Evolutionary conservation across 768 basidiomycete species (phyloP), one percentile per base, ranked within the genome.

Genomic region (Polyporus arcularius): DNA sequence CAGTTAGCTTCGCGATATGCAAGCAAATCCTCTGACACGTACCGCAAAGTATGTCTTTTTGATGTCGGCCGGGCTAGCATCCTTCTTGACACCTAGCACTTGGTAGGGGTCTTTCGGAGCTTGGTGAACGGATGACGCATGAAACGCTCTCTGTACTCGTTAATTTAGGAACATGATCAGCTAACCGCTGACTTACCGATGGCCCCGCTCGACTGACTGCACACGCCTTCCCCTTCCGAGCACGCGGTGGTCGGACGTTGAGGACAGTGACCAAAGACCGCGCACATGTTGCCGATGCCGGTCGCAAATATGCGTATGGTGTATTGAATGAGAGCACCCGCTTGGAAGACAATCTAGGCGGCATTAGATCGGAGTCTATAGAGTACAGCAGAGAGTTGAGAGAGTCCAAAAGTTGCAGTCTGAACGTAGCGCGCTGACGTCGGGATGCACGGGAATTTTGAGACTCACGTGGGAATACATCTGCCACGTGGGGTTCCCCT

Each of bases 41-140:
- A 97, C 96, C 71, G 91, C 82, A 75, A 98, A 99, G 76, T 99
- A 99, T 2, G 85, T 84, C 78, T 98, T 98, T 85, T 99, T 99
- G 70, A 99, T 98, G 66, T 98, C 94, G 21, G 89, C 84, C 30
- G 86, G 73, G 21, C 86, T 80, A 48, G 96, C 91, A 74, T 94
- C 93, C 67, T 86, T 86, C 68, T 82, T 82, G 8, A 98, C 89
- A 28, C 97, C 96, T 10, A 99, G 76, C n/a, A 93, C 88, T 32
- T 89, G 75, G 74, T 99, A 99, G 2, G 97, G 97, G 72, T 93
- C 88, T 74, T 91, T 96, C 16, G 82, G 72, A 8, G 84, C 81
- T 56, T 76, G 73, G 46, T 72, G 69, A 21, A 82, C 75, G 26
- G 79, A 68, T 28, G 93, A 86, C 7, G 87, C 79, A 76, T 96